phyloP scores from a whole-genome alignment of 2,329 filamentous ascomycete species.

The Golovinomyces cichoracearum region DNA sequence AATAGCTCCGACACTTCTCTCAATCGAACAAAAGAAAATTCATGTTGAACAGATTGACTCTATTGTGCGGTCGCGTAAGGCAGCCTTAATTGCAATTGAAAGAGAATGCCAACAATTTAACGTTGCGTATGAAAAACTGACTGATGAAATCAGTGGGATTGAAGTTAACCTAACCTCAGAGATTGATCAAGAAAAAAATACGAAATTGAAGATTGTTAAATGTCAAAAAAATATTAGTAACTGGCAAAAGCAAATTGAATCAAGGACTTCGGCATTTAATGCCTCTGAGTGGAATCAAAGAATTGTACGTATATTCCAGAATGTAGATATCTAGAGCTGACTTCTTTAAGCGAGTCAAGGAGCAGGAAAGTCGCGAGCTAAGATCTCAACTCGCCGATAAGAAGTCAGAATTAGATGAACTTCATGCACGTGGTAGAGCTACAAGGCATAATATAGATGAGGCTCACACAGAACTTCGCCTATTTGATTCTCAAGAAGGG shows the following conservation, averaged over 20 bases:
- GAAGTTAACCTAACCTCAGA: constrained; percentile 24
- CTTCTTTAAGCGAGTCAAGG: constrained; percentile 25
- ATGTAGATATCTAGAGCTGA: not conserved
- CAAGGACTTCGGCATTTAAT: constrained; percentile 41
- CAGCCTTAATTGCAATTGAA: constrained; percentile 28
- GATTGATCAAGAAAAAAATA: constrained; percentile 20
- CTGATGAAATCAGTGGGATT: constrained; percentile 17
- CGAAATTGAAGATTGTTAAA: constrained; percentile 25
- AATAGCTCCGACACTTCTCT: constrained; percentile 40
- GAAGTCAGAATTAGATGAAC: constrained; percentile 3
- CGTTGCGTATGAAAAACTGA: constrained; percentile 20
- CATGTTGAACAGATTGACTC: constrained; percentile 35
- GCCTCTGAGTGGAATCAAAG: constrained; percentile 42
- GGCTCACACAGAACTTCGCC: constrained; percentile 24
- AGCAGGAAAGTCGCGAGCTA: constrained; percentile 28
- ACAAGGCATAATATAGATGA: constrained; percentile 18
- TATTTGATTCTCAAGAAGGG: constrained; percentile 47
- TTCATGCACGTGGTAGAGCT: constrained; percentile 18
- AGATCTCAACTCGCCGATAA: constrained; percentile 18
- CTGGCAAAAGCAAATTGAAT: constrained; percentile 36
- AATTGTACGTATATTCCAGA: constrained; percentile 28
- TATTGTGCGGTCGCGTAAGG: constrained; percentile 28
- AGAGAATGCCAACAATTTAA: constrained; percentile 21
- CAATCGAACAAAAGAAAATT: constrained; percentile 40
- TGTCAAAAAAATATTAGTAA: constrained; percentile 31